Evolutionary conservation across 2,329 filamentous ascomycete species (phyloP).

Genomic region (Fusarium coicis): DNA sequence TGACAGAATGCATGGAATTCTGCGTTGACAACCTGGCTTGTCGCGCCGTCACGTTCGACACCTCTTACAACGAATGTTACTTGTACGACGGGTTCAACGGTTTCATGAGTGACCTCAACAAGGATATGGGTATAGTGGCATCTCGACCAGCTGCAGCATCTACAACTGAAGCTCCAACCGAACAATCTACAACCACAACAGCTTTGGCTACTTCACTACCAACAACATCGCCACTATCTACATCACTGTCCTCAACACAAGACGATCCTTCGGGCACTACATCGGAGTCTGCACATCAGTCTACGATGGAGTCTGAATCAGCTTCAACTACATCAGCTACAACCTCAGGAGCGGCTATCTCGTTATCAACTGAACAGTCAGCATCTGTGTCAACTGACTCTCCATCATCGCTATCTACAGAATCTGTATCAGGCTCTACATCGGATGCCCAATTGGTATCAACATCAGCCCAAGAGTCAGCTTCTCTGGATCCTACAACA

Average conservation of each 20-base stretch:
- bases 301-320: not conserved
- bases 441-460: accelerated
- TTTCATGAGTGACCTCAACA: not conserved
- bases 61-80: not conserved
- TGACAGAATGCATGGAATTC: not conserved
- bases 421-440: not conserved
- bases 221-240: too few relatives aligned
- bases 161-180: not conserved
- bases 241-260: accelerated
- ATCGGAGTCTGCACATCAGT: not conserved
- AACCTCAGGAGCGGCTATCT: not conserved
- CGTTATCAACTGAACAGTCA: not conserved
- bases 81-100: not conserved
- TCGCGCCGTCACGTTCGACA: not conserved
- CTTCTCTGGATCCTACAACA: not conserved
- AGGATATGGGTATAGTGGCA: not conserved
- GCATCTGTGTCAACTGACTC: accelerated
- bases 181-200: not conserved
- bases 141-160: not conserved
- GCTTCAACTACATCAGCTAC: not conserved
- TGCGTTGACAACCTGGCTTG: not conserved
- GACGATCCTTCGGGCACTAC: accelerated
- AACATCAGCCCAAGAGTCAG: not conserved
- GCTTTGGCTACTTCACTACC: too few relatives aligned
- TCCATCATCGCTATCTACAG: accelerated